Conservation (phyloP, 805 yeast genomes). For the Soucietia sequanensis region DNA sequence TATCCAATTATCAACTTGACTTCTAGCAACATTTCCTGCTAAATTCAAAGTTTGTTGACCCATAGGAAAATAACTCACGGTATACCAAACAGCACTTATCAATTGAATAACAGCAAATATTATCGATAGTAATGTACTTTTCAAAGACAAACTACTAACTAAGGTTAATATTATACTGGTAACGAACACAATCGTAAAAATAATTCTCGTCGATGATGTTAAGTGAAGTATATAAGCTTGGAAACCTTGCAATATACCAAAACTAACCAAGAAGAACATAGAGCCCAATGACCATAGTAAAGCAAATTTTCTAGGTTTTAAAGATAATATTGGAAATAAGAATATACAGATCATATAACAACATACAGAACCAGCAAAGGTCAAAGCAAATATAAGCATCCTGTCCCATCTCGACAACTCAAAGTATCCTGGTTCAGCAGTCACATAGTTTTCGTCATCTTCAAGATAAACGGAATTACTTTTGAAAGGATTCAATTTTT, state of each 20-base stretch:
- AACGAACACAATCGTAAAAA: slow-evolving; percentile 37
- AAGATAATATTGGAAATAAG: slow-evolving; percentile 40
- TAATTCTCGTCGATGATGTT: slow-evolving; percentile 39
- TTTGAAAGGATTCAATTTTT: slow-evolving; percentile 39
- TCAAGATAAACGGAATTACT: slow-evolving; percentile 36
- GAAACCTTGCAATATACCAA: slow-evolving; percentile 46
- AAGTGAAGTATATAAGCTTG: slow-evolving; percentile 40
- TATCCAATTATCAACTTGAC: slow-evolving; percentile 45
- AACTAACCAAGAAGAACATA: slow-evolving; percentile 44
- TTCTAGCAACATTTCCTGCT: slow-evolving; percentile 42
- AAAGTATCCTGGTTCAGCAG: slow-evolving; percentile 43
- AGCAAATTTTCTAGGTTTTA: slow-evolving; percentile 46
- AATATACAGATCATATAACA: slow-evolving; percentile 44
- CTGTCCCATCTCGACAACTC: slow-evolving; percentile 47
- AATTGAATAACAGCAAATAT: slow-evolving; percentile 42
- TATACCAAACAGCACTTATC: slow-evolving; percentile 43
- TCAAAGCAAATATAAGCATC: slow-evolving; percentile 43
- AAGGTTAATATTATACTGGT: slow-evolving; percentile 41
- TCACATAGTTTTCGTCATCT: slow-evolving; percentile 43
- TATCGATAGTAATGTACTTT: slow-evolving; percentile 37
- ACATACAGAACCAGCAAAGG: slow-evolving; percentile 41
- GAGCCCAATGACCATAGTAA: slow-evolving; percentile 48
- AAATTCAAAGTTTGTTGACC: slow-evolving; percentile 43
- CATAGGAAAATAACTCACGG: slow-evolving; percentile 48
- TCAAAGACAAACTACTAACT: slow-evolving; percentile 33